Evolutionary conservation across 2,329 filamentous ascomycete species (phyloP), one percentile per base, ranked within the genome.

Genomic region (Hypoxylon sp.): DNA sequence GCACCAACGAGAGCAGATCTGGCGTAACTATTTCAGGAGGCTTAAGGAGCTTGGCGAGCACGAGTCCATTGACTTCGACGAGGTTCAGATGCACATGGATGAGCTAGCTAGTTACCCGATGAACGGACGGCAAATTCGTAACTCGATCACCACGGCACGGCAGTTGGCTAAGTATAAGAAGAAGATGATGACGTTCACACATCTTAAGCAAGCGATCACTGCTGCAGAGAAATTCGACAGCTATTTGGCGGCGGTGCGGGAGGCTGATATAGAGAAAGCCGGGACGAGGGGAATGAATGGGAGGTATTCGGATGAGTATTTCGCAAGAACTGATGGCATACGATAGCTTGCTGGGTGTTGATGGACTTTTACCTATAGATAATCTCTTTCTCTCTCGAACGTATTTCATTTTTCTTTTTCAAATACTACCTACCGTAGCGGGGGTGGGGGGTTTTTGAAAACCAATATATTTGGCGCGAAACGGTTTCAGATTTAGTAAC

Each of bases 71-170:
- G 55, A 68, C 15, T 61, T 59, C 20, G 56, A 62, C 10, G 64
- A 68, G 11, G 54, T 76, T 7, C 46, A 52, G 0, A 30, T 15
- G 34, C 34, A 71, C 3, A 32, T 74, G 0, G 61, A 64, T 0
- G 73, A 79, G 41, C 65, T 82, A 13, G 74, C 77, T 1, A 52
- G 62, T 4, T 66, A 76, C 22, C 67, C 76, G 15, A 70, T 82
- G 64, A 81, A 82, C 46, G 80, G 80, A 1, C 69, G 78, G 2
- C 76, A 82, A 70, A 81, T 82, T 19, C 74, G 80, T 22, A 82
- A 81, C 54, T 64, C 66, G 0, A 69, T 77, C 6, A 71, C 71
- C 0, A 73, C 72, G 0, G 70, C 73, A 0, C 69, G 74, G n/a
- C 74, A 56, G 39, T 17, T 41, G 10, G 37, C 37, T 7, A 41